A percentile compares a stretch with the other conserved stretches of the same genome.
phyloP scores from a whole-genome alignment of 805 yeast species.

The Pichia occidentalis region DNA sequence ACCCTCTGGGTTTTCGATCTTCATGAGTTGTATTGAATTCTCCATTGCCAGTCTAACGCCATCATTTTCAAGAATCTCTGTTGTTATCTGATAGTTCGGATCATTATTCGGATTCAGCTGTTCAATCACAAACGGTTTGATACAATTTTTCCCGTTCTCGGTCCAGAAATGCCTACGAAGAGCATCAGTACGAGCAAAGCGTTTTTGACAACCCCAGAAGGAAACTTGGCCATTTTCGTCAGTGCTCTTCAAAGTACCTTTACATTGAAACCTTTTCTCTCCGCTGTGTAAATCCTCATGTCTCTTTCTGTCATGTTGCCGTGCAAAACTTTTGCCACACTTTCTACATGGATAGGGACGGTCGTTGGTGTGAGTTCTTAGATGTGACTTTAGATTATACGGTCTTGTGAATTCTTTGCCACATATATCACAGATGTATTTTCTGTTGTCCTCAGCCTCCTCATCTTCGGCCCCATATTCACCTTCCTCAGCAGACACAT shows the following conservation, averaged over 20 bases:
- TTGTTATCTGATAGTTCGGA: no score
- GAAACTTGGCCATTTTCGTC: no score
- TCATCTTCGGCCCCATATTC: constrained; percentile 6
- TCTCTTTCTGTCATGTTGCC: constrained; percentile 71
- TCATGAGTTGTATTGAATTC: constrained; percentile 7
- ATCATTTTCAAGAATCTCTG: constrained; percentile 9
- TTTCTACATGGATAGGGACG: constrained; percentile 66
- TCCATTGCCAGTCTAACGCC: constrained; percentile 14
- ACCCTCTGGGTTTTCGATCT: neutral
- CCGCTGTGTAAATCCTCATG: constrained; percentile 75
- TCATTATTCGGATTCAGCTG: constrained; percentile 8
- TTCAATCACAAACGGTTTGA: constrained; percentile 47
- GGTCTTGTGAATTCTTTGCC: constrained; percentile 87
- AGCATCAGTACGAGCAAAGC: constrained; percentile 77
- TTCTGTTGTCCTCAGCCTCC: constrained; percentile 47
- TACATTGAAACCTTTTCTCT: constrained; percentile 66
- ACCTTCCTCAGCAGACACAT: constrained; percentile 21
- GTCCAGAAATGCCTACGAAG: constrained; percentile 73
- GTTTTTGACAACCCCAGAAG: constrained; percentile 76
- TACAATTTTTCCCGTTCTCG: constrained; percentile 69
- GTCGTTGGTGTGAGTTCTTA: constrained; percentile 85
- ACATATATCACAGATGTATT: constrained; percentile 75
- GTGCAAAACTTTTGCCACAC: constrained; percentile 78
- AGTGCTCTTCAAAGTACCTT: constrained; percentile 47
- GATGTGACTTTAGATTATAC: constrained; percentile 84